Evolutionary conservation across 1,284 basidiomycete species (phyloP), one percentile per base, ranked within the genome.

Genomic region (Trichosporon ovoides): DNA sequence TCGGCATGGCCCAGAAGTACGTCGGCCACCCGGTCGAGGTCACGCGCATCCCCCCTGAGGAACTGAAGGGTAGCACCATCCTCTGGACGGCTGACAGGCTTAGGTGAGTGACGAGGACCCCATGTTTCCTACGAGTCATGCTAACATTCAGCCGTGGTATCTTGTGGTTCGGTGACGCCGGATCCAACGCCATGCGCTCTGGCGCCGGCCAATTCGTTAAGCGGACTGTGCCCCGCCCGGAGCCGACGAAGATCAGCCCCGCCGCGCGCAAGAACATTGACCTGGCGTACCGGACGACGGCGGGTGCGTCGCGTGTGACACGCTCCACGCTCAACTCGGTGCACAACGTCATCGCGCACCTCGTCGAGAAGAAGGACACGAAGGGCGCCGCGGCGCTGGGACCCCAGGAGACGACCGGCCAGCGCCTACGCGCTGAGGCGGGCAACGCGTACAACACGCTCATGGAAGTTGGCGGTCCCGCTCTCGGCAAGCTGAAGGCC

Each of bases 51-150:
- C 82, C 83, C 0, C 84, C 87, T 55, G 83, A 88, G 55, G 83
- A 84, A 65, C 62, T 77, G 64, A 69, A 78, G 60, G 86, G 89
- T 69, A 20, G 18, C 18, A 87, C 84, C 84, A 81, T 91, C 60
- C 83, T 88, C 52, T 83, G 82, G 61, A 82, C 85, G 3, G 88
- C 88, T 1, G 81, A 83, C 20, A 74, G 85, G 24, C 79, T 87
- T 63, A 88, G 87, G 56, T 57, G 34, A 43, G 56, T n/a, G n/a
- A n/a, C n/a, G n/a, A n/a, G n/a, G n/a, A n/a, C 46, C 3, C 18
- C 5, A 19, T n/a, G 14, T 19, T n/a, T 9, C 28, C 7, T 13
- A 14, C 19, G 46, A 16, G 16, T n/a, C 14, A 18, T 7, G 19
- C 43, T 58, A 4, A 56, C 54, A 11, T 24, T 5, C 35, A 57